phyloP scores from a whole-genome alignment of 2,329 filamentous ascomycete genomes.

The Colletotrichum cuscutae region DNA sequence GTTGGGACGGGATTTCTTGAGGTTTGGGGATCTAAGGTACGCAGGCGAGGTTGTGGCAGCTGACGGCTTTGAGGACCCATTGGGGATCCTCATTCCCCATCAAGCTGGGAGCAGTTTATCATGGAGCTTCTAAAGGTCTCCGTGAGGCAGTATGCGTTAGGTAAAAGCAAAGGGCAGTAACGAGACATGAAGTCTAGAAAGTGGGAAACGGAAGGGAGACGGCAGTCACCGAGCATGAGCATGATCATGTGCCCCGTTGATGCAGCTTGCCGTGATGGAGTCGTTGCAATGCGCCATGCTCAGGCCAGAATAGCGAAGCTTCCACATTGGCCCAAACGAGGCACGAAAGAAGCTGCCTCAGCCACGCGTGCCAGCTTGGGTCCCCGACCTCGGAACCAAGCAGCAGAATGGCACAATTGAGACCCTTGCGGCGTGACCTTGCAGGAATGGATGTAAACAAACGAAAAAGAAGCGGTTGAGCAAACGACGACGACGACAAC shows the following conservation, averaged over 20 bases:
- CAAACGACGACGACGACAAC: conserved; percentile 9
- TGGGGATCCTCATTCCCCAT: conserved; percentile 5
- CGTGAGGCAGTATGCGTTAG: neutral
- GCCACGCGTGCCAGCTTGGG: neutral
- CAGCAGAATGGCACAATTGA: neutral
- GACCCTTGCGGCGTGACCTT: neutral
- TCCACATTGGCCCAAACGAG: conserved; percentile 15
- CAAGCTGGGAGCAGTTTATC: neutral
- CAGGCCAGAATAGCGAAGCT: neutral
- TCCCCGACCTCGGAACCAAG: conserved; percentile 25
- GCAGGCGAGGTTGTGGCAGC: neutral
- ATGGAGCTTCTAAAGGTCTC: neutral
- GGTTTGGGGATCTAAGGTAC: neutral
- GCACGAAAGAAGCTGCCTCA: conserved; percentile 3
- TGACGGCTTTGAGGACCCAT: conserved; percentile 19
- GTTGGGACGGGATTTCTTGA: conserved; percentile 6
- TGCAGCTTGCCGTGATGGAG: conserved; percentile 21
- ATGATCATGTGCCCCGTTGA: conserved; percentile 25
- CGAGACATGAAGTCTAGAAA: neutral
- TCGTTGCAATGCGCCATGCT: conserved; percentile 18
- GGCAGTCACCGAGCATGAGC: conserved; percentile 18
- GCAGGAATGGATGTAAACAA: neutral
- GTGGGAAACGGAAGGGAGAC: neutral
- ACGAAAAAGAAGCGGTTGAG: conserved; percentile 2
- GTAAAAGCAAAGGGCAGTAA: neutral